Base-by-base conservation (phyloP, 2,329 filamentous ascomycete genomes). In the Nemania abortiva region DNA sequence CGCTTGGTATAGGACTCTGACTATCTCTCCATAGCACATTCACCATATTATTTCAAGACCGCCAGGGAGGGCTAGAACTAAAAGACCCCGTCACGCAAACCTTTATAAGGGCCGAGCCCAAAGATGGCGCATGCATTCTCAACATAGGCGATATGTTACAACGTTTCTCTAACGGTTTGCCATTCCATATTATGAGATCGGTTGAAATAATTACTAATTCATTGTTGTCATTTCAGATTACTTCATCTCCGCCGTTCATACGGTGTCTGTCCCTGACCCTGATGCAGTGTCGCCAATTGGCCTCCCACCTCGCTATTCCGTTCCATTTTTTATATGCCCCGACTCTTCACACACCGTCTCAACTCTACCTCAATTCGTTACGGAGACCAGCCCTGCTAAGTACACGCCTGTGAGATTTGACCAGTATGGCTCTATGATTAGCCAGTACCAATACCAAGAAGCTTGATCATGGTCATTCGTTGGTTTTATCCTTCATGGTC, bases 41-140 rank as follows among this genome's bases (percentile, higher is more conserved):
- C 29, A 89, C 86, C 0, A 71, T 89, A 66, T 77, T 88, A 6
- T 87, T 88, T 72, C 86, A 89, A 73, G 86, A 88, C 72, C 80
- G 82, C 29, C 80, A 81, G 57, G 85, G 85, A 2, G 86, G 86
- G 0, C 73, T 88, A 22, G 84, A 88, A 69, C 83, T 88, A 15
- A 82, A 85, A 71, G 81, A 85, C 64, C 79, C 73, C 77, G 50
- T 54, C 3, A 66, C 71, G 2, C 31, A 72, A 31, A 22, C 63
- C 0, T 75, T 70, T 55, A 24, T 74, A 3, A 59, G 57, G 22
- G 73, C 74, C 2, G 63, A 69, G 22, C 74, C 71, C 2, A 58
- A 74, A 31, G 69, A 76, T 20, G 73, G 72, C 0, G 64, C 74
- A 1, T 61, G 77, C 6, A 63, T 76, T 20, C 61, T 76, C 11